phyloP scores from a whole-genome alignment of 1,284 basidiomycete species.

The Pyrrhoderma lamaoense region DNA sequence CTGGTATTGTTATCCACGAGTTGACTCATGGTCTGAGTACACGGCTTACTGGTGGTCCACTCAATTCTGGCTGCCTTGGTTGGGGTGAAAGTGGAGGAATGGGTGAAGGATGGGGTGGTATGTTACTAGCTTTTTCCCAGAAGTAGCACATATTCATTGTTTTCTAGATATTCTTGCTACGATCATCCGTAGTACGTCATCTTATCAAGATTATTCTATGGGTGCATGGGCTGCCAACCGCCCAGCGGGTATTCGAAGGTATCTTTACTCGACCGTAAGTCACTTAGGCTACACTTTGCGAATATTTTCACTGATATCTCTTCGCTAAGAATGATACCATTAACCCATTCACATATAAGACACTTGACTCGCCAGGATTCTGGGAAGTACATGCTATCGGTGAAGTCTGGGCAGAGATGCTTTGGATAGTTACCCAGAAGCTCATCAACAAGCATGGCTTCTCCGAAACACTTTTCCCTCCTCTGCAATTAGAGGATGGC shows the following conservation, averaged over 20 bases:
- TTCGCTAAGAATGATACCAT: slow-evolving; percentile 55
- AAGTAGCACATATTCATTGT: too few relatives aligned
- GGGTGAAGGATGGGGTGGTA: slow-evolving; percentile 90
- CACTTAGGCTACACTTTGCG: not conserved
- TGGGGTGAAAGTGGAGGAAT: slow-evolving; percentile 96
- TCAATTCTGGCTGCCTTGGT: slow-evolving; percentile 88
- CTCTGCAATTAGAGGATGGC: slow-evolving; percentile 52
- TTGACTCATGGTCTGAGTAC: slow-evolving; percentile 87
- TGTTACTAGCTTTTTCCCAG: slow-evolving; percentile 21
- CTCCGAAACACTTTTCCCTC: slow-evolving; percentile 75
- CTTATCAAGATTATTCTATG: slow-evolving; percentile 81
- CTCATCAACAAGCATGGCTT: slow-evolving; percentile 80
- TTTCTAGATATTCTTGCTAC: slow-evolving; percentile 72
- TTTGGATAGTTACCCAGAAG: slow-evolving; percentile 76
- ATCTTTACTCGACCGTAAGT: slow-evolving; percentile 66
- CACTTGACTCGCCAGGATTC: slow-evolving; percentile 89
- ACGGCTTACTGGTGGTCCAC: slow-evolving; percentile 88
- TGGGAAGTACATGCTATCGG: slow-evolving; percentile 91
- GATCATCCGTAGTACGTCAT: slow-evolving; percentile 66
- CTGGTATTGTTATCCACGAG: slow-evolving; percentile 91
- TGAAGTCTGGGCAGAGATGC: slow-evolving; percentile 94
- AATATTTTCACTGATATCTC: not conserved
- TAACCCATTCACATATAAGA: slow-evolving; percentile 93
- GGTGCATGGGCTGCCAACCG: slow-evolving; percentile 90
- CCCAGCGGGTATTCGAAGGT: slow-evolving; percentile 79